Percentiles rank a stretch among this genome's conserved stretches.
Evolutionary conservation across 1,139 yeast species (phyloP).

Genomic region (Barnettozyma hawaiiensis): DNA sequence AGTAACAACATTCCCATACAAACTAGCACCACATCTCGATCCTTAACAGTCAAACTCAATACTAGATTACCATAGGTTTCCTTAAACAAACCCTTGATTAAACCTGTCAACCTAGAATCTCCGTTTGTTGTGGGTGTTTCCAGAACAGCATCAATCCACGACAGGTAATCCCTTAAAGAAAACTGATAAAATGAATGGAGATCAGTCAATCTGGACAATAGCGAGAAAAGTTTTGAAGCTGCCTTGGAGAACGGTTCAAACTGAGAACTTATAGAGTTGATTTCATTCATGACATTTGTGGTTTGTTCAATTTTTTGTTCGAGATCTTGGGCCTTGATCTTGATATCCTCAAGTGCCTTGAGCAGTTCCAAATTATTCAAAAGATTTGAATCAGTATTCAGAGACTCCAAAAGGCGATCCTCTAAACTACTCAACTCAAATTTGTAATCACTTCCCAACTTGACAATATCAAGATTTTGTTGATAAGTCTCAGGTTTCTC

Average conservation of each 20-base stretch:
- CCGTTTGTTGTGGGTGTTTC: slow-evolving; percentile 7
- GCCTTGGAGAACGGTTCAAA: slow-evolving; percentile 53
- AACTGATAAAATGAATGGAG: slow-evolving; percentile 54
- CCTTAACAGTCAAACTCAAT: slow-evolving; percentile 45
- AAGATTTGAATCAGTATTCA: slow-evolving; percentile 58
- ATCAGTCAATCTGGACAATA: slow-evolving; percentile 39
- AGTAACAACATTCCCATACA: slow-evolving; percentile 30
- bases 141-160: slow-evolving; percentile 39
- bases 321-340: slow-evolving; percentile 54
- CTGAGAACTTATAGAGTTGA: slow-evolving; percentile 42
- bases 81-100: slow-evolving; percentile 37
- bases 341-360: slow-evolving; percentile 57
- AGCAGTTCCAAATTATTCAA: slow-evolving; percentile 63
- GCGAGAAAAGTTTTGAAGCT: slow-evolving; percentile 44
- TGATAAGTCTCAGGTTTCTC: slow-evolving; percentile 65
- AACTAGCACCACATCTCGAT: slow-evolving; percentile 43
- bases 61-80: slow-evolving; percentile 44
- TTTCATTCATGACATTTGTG: slow-evolving; percentile 44
- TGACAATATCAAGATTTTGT: slow-evolving; percentile 47
- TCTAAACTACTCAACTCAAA: slow-evolving; percentile 54
- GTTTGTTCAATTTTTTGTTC: slow-evolving; percentile 52
- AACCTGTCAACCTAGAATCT: slow-evolving; percentile 23
- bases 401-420: slow-evolving; percentile 49
- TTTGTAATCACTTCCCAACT: slow-evolving; percentile 56
- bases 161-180: slow-evolving; percentile 44